Evolutionary conservation across 2,329 filamentous ascomycete species (phyloP).

Genomic region (Curvularia spicifera): DNA sequence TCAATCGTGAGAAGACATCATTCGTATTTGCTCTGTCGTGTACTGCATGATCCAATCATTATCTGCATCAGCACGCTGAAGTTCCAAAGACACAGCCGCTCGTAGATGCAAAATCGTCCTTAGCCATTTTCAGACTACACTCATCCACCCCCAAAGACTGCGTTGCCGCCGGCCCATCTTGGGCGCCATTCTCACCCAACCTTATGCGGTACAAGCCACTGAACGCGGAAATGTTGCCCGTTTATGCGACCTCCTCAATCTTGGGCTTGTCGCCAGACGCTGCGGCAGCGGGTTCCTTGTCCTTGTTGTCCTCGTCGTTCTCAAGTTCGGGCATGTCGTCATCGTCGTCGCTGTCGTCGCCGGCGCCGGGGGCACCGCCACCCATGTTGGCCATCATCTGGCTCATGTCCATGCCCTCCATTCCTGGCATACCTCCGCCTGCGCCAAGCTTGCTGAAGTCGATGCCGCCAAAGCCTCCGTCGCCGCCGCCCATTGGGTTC

Average conservation of each 20-base stretch:
- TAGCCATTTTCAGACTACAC: conserved; percentile 12
- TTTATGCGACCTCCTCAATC: conserved; percentile 55
- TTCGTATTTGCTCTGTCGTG: conserved; percentile 24
- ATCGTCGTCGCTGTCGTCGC: conserved; percentile 61
- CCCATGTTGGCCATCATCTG: conserved; percentile 46
- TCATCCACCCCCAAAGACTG: conserved; percentile 10
- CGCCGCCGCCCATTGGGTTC: conserved; percentile 60
- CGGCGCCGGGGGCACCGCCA: conserved; percentile 40
- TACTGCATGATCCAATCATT: conserved; percentile 23
- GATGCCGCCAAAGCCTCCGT: conserved; percentile 81
- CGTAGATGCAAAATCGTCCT: conserved; percentile 4
- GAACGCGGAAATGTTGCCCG: conserved; percentile 18
- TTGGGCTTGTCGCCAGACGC: conserved; percentile 48
- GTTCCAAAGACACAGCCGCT: conserved; percentile 7
- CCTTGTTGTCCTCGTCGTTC: conserved; percentile 41
- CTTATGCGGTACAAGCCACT: conserved; percentile 19
- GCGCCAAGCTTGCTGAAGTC: conserved; percentile 86
- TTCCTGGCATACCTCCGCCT: conserved; percentile 55
- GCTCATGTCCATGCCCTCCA: conserved; percentile 40
- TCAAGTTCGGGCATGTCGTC: conserved; percentile 79
- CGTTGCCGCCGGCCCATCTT: conserved; percentile 15
- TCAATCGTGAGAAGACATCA: conserved; percentile 11
- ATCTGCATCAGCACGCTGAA: conserved; percentile 18
- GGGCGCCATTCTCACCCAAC: conserved; percentile 9
- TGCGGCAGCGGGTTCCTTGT: conserved; percentile 39